Conservation (phyloP, 129 eudicot genomes). For the Helichrysum umbraculigerum region DNA sequence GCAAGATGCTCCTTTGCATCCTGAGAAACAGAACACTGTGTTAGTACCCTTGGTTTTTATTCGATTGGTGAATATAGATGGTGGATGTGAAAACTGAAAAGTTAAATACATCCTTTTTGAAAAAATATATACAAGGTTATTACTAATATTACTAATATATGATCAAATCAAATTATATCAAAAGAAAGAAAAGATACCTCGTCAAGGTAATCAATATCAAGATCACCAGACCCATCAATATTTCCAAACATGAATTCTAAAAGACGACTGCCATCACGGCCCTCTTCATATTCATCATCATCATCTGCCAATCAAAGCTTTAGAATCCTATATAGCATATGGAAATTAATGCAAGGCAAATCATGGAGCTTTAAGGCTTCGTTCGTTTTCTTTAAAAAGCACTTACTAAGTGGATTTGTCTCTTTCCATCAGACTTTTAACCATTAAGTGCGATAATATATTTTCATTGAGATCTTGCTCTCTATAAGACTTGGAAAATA, state of each 20-base stretch:
- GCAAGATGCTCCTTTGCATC: slow-evolving; percentile 98
- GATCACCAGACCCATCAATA: slow-evolving; percentile 92
- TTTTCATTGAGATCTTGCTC: no score
- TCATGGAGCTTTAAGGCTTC: neutral
- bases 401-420: neutral
- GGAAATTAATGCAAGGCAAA: neutral
- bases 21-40: slow-evolving; percentile 45
- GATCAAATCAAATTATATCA: neutral
- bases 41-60: slow-evolving; percentile 14
- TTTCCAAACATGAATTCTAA: slow-evolving; percentile 96
- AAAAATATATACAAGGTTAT: neutral
- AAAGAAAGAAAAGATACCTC: slow-evolving; percentile 49
- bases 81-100: neutral
- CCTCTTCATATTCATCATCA: slow-evolving; percentile 93
- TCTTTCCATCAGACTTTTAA: no score
- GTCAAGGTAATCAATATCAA: slow-evolving; percentile 95
- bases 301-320: slow-evolving; percentile 59
- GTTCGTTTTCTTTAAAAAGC: neutral
- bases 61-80: neutral
- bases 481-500: no score
- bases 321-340: neutral
- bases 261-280: slow-evolving; percentile 75
- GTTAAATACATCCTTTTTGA: neutral
- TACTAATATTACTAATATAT: neutral
- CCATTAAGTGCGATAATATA: no score